Conservation (phyloP, 306 rosid species). For the Medicago lupulina region DNA sequence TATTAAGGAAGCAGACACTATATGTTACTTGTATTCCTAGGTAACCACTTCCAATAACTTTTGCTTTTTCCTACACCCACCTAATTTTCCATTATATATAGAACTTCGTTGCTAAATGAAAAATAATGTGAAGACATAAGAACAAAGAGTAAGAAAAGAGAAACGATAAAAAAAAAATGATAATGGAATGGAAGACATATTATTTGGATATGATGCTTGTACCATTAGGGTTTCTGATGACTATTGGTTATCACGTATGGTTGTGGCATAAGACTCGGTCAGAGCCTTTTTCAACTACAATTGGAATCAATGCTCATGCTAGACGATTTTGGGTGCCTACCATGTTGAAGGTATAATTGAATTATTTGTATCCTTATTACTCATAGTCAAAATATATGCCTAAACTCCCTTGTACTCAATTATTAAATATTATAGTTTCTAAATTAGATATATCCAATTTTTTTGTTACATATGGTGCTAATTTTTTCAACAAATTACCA, state of each 20-base stretch:
- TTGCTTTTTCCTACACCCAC: slow-evolving; percentile 26
- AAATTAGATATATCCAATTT: too few relatives aligned
- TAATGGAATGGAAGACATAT: slow-evolving; percentile 78
- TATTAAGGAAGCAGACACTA: not conserved
- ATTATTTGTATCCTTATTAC: not conserved
- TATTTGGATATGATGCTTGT: slow-evolving; percentile 73
- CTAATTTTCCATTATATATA: slow-evolving; percentile 39
- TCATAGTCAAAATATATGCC: not conserved
- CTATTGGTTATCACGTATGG: slow-evolving; percentile 65
- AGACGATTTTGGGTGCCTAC: slow-evolving; percentile 78
- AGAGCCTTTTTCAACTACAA: slow-evolving; percentile 64
- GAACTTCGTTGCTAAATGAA: slow-evolving; percentile 11
- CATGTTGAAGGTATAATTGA: slow-evolving; percentile 50
- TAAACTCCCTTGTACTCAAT: not conserved
- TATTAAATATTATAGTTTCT: too few relatives aligned
- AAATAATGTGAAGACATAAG: slow-evolving; percentile 31
- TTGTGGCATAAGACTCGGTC: slow-evolving; percentile 75
- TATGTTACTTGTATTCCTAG: not conserved
- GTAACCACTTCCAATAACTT: slow-evolving; percentile 5
- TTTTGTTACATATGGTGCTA: too few relatives aligned
- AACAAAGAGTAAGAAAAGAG: not conserved
- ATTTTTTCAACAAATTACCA: too few relatives aligned
- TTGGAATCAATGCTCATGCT: slow-evolving; percentile 74
- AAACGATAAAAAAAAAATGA: not conserved
- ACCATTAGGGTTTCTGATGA: slow-evolving; percentile 67